Evolutionary conservation across 371 early-diverging fungal species (phyloP).

Genomic region (Choanephora cucurbitarum): DNA sequence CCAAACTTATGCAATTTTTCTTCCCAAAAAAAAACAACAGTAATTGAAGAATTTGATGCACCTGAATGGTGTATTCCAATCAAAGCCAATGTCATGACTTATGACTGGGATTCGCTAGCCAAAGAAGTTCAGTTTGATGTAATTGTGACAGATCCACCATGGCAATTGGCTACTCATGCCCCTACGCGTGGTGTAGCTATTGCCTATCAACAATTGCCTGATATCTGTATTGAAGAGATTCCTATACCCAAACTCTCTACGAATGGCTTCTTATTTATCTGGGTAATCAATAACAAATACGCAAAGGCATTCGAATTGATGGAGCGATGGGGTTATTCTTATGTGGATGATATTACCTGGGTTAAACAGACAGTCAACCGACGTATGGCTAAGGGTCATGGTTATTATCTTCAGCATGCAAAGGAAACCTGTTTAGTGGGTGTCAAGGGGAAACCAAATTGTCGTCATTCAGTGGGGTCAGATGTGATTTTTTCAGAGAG

Average conservation of each 20-base stretch:
- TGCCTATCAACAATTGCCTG: constrained; percentile 93
- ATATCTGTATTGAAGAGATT: constrained; percentile 87
- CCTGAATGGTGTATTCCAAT: constrained; percentile 94
- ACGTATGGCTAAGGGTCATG: constrained; percentile 95
- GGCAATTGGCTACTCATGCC: constrained; percentile 95
- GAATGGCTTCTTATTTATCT: constrained; percentile 91
- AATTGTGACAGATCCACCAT: constrained; percentile 93
- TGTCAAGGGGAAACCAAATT: constrained; percentile 78
- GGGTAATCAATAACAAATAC: constrained; percentile 97
- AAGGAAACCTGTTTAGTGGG: constrained; percentile 96
- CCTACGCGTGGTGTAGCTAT: constrained; percentile 95
- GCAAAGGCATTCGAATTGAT: constrained; percentile 90
- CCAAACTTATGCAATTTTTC: too few relatives aligned
- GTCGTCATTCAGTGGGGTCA: constrained; percentile 76
- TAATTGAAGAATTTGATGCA: constrained; percentile 79
- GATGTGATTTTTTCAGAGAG: constrained; percentile 93
- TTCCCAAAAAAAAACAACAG: not conserved
- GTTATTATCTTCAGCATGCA: constrained; percentile 94
- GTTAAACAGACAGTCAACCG: constrained; percentile 95
- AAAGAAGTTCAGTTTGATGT: constrained; percentile 87
- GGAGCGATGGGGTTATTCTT: constrained; percentile 92
- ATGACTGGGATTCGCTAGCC: constrained; percentile 88
- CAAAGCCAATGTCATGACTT: constrained; percentile 91
- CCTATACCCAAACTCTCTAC: constrained; percentile 84
- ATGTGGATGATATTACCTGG: constrained; percentile 95